Evolutionary conservation across 2,329 filamentous ascomycete genomes (phyloP), one percentile per base, ranked within the genome.

Genomic region (Triangularia setosa): DNA sequence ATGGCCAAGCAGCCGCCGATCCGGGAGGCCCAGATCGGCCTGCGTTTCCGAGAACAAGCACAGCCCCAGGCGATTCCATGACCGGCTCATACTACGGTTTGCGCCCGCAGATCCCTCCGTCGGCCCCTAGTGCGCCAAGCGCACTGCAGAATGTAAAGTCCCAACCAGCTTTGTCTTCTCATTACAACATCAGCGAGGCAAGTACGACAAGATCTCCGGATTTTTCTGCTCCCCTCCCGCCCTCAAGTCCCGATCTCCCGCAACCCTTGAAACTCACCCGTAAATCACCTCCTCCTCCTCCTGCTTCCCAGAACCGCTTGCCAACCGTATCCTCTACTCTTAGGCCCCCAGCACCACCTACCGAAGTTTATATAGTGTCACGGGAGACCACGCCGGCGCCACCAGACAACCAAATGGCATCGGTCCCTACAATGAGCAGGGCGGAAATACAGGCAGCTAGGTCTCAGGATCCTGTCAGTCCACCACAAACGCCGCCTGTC

Each of bases 21-120:
- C 18, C 21, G 18, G 40, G 54, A 5, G 52, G 62, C 24, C 62
- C 21, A 24, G 11, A 27, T 28, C 63, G 48, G 52, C 65, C 48
- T 35, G 61, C 40, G 1, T n/a, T 70, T 18, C n/a, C 60, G n/a
- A 66, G 71, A 55, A 69, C 67, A 48, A 70, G 64, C 54, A 72
- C 71, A 11, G 62, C 72, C 27, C 71, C 71, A 1, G 40, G 65
- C 4, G 64, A 72, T 25, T 60, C 72, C 30, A 69, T 71, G 40
- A 66, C 69, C 3, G 61, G 70, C 3, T 70, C 71, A 6, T 72
- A 65, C 28, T 70, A 70, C 64, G 68, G 64, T 4, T 35, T 35
- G 7, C 61, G 65, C 11, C 66, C 66, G 5, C 60, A 60, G 23
- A 35, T 64, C 23, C 65, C 52, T 18, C 54, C 28, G 21, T 64